Base-by-base conservation (phyloP, 164 flowering plant species). In the Vitis cinerea region DNA sequence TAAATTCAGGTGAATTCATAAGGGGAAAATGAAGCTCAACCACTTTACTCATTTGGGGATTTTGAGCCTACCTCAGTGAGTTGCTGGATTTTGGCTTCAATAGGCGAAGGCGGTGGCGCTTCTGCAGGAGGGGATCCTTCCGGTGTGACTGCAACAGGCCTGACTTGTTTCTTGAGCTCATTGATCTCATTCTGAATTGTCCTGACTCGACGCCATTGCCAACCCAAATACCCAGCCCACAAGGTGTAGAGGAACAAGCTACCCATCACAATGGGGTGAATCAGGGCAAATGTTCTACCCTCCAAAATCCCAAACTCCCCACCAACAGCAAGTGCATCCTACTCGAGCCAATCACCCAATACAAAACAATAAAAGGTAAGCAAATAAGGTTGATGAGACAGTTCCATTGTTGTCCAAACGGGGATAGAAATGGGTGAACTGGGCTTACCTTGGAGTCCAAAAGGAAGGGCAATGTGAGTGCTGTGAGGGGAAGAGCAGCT, bases 131-230 rank as follows among this genome's bases (percentile, higher is more conserved):
- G 72, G 47, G 72, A 70, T 2, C 90, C 91, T 50, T 81, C 91
- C 9, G 89, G 85, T 13, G 92, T 65, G 30, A 80, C 95, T 0
- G 87, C 75, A 23, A 82, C 77, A 53, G 94, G 91, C 80, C 87
- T 85, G 16, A 90, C 83, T 66, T 88, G 86, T 82, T 91, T 94
- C 88, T 91, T 92, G 54, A 94, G 88, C 83, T 89, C 94, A 71
- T 78, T 88, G 65, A 94, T 87, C 81, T 94, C 97, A 66, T 80
- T 80, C 79, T 90, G 99, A 11, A 82, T 77, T 0, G 99, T 92
- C 72, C 99, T 68, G 2, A 90, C 92, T n/a, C 97, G 75, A 66
- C 97, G 77, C 99, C 99, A 94, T 72, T 94, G 97, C 98, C 98
- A 94, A 1, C 98, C 98, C 59, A 94, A 73, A 76, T 89, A 92